These are phyloP conservation scores for Lactifluus volemus DNA, from an alignment of 768 basidiomycete genomes.

Conservation along the genomic window DNA sequence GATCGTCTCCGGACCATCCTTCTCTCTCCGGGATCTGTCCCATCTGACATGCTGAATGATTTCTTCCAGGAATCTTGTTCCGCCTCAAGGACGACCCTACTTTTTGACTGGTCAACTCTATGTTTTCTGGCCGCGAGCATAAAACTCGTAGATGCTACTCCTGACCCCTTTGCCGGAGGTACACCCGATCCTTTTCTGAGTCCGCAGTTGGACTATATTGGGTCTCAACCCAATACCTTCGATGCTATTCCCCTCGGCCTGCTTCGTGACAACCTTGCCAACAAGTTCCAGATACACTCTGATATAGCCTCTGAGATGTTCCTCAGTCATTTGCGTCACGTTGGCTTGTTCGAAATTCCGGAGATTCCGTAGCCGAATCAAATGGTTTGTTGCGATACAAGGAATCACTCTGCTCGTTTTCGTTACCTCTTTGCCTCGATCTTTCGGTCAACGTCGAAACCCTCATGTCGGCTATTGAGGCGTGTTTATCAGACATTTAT, in stretches of 20 bases:
- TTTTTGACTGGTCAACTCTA: slow-evolving; percentile 63
- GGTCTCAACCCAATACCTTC: slow-evolving; percentile 35
- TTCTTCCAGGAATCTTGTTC: slow-evolving; percentile 44
- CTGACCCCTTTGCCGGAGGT: slow-evolving; percentile 13
- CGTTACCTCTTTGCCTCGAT: slow-evolving; percentile 64
- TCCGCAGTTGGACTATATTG: slow-evolving; percentile 26
- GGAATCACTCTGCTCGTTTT: slow-evolving; percentile 45
- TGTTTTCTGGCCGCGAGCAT: slow-evolving; percentile 51
- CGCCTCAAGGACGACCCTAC: slow-evolving; percentile 36
- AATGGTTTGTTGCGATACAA: slow-evolving; percentile 28
- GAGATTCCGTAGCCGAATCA: slow-evolving; percentile 33
- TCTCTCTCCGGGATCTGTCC: slow-evolving; percentile 30
- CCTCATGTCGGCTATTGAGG: slow-evolving; percentile 62
- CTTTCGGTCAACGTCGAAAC: slow-evolving; percentile 64
- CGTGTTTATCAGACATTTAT: slow-evolving; percentile 60
- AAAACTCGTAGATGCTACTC: slow-evolving; percentile 30
- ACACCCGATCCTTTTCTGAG: slow-evolving; percentile 40
- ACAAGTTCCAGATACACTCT: slow-evolving; percentile 48
- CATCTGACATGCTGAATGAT: slow-evolving; percentile 42
- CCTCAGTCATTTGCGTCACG: slow-evolving; percentile 49
- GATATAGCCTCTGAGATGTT: slow-evolving; percentile 44
- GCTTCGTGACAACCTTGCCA: slow-evolving; percentile 49
- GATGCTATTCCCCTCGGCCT: slow-evolving; percentile 52
- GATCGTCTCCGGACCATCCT: slow-evolving; percentile 50
- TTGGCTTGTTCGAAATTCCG: slow-evolving; percentile 50